A percentile compares a stretch with the other conserved stretches of the same genome.
Evolutionary conservation across 2,329 filamentous ascomycete species (phyloP).

Genomic region (Colletotrichum sp.): DNA sequence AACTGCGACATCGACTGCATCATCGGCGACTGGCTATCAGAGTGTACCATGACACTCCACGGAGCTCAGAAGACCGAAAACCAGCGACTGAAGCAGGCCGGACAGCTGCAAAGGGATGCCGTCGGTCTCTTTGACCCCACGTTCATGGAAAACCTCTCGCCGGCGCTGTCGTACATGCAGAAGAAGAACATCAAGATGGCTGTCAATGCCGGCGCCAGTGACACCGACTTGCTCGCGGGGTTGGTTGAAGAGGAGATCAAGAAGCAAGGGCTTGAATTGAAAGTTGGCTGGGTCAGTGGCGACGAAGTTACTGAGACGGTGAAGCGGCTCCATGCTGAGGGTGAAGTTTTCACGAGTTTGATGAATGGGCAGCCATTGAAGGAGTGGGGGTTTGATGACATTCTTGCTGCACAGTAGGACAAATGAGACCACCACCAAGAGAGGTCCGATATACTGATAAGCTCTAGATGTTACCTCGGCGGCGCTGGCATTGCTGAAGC

Average conservation of each 20-base stretch:
- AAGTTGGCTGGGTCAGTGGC: slow-evolving; percentile 41
- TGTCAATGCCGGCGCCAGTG: slow-evolving; percentile 42
- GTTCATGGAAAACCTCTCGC: slow-evolving; percentile 35
- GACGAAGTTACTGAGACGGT: slow-evolving; percentile 37
- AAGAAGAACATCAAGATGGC: slow-evolving; percentile 37
- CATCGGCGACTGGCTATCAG: slow-evolving; percentile 34
- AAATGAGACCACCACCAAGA: rapidly evolving
- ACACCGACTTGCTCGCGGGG: slow-evolving; percentile 35
- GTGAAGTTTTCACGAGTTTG: slow-evolving; percentile 26
- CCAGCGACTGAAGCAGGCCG: slow-evolving; percentile 22
- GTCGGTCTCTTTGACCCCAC: slow-evolving; percentile 30
- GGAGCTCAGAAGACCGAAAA: slow-evolving; percentile 26
- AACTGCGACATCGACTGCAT: slow-evolving; percentile 36
- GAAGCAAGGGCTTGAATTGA: slow-evolving; percentile 28
- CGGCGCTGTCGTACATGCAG: slow-evolving; percentile 29
- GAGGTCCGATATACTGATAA: rapidly evolving
- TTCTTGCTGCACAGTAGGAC: slow-evolving; percentile 3
- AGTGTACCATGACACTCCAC: slow-evolving; percentile 32
- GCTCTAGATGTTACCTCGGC: slow-evolving; percentile 21
- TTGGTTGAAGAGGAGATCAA: slow-evolving; percentile 34
- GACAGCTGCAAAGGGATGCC: slow-evolving; percentile 19
- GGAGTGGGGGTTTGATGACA: slow-evolving; percentile 26
- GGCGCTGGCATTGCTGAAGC: slow-evolving; percentile 21
- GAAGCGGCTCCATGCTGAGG: slow-evolving; percentile 21
- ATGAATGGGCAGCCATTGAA: slow-evolving; percentile 26